These are phyloP conservation scores for Monosporascus sp. DNA, from an alignment of 2,329 filamentous ascomycete genomes.

Conservation along the genomic window DNA sequence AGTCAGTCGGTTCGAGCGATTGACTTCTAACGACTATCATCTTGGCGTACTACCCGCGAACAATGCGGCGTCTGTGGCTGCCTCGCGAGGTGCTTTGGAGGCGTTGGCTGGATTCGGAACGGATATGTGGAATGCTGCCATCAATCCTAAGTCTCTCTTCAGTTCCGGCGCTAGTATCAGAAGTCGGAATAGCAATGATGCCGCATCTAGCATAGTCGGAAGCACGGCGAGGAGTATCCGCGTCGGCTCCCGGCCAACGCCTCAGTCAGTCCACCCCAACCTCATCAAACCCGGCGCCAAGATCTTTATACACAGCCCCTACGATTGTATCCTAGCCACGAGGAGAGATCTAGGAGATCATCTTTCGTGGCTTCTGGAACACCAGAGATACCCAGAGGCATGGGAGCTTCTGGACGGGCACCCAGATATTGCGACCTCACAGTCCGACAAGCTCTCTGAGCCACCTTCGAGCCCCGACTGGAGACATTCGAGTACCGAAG, in stretches of 20 bases:
- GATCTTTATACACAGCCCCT: slow-evolving; percentile 93
- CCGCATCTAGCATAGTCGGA: slow-evolving; percentile 43
- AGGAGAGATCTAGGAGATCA: slow-evolving; percentile 84
- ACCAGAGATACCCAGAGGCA: slow-evolving; percentile 73
- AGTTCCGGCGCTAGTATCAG: slow-evolving; percentile 77
- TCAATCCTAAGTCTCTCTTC: slow-evolving; percentile 83
- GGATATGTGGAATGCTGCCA: slow-evolving; percentile 85
- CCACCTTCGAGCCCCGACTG: slow-evolving; percentile 37
- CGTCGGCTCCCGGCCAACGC: slow-evolving; percentile 16
- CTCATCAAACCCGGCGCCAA: slow-evolving; percentile 55
- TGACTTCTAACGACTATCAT: slow-evolving; percentile 90
- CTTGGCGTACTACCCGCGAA: slow-evolving; percentile 75
- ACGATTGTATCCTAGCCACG: slow-evolving; percentile 90
- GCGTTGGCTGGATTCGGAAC: slow-evolving; percentile 66
- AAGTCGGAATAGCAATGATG: slow-evolving; percentile 58
- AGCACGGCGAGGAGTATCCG: slow-evolving; percentile 33
- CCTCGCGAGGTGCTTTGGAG: slow-evolving; percentile 69
- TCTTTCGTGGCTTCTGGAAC: slow-evolving; percentile 78
- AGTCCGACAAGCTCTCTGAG: slow-evolving; percentile 36
- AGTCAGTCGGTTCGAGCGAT: slow-evolving; percentile 78
- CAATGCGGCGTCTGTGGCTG: slow-evolving; percentile 58
- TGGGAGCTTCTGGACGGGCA: slow-evolving; percentile 89
- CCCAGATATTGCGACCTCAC: slow-evolving; percentile 61
- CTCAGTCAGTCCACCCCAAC: slow-evolving; percentile 44
- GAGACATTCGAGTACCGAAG: slow-evolving; percentile 39